Evolutionary conservation across 2,329 filamentous ascomycete species (phyloP).

Genomic region (Diaporthe sp.): DNA sequence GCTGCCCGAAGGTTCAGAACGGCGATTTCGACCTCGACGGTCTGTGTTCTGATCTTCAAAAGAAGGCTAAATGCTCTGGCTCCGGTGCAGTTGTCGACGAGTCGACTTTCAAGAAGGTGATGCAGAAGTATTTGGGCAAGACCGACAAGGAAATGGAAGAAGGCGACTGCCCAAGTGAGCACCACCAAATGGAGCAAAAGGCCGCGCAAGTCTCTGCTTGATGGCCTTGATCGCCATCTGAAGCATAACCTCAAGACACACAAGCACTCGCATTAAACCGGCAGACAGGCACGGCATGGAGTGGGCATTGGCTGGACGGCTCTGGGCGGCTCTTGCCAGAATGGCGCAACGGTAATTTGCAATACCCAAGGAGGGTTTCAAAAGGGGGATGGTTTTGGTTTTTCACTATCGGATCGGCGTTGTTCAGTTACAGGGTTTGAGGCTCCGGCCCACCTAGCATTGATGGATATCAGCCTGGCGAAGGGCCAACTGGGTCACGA

Average conservation of each 20-base stretch:
- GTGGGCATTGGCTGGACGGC: conserved; percentile 13
- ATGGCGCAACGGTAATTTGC: conserved; percentile 32
- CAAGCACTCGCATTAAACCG: conserved; percentile 3
- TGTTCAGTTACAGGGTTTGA: conserved; percentile 18
- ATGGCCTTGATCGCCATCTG: neutral
- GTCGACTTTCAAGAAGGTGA: conserved; percentile 84
- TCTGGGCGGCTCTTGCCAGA: conserved; percentile 21
- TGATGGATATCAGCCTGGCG: conserved; percentile 25
- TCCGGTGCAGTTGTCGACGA: conserved; percentile 90
- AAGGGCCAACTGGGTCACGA: conserved; percentile 17
- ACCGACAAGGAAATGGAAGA: conserved; percentile 32
- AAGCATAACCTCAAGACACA: neutral
- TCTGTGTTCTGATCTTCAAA: conserved; percentile 90
- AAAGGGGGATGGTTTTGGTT: conserved; percentile 11
- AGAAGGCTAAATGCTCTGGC: conserved; percentile 96
- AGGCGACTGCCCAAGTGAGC: neutral
- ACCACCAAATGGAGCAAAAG: neutral
- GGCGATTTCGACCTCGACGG: conserved; percentile 95
- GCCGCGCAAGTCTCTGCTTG: neutral
- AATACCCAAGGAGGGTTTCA: conserved; percentile 26
- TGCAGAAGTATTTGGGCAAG: conserved; percentile 71
- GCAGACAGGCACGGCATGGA: conserved; percentile 14
- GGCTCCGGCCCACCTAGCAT: conserved; percentile 22
- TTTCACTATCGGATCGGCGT: conserved; percentile 25
- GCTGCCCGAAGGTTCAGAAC: conserved; percentile 85